Conservation (phyloP, 495 filamentous ascomycete species). For the Aspergillus diversus region DNA sequence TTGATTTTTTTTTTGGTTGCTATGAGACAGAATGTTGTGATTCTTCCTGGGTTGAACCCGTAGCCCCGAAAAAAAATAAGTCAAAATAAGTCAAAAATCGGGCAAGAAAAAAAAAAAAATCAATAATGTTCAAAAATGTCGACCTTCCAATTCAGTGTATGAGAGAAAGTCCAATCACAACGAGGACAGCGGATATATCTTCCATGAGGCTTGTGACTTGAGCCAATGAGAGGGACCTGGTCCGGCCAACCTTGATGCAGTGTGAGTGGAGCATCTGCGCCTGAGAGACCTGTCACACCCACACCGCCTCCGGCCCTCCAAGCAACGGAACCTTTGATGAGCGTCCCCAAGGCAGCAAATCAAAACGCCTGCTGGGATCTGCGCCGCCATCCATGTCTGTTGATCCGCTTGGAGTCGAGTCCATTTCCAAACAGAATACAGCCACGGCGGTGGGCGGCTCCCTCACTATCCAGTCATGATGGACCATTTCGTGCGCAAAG, state of each 20-base stretch:
- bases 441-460: conserved; percentile 9
- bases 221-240: conserved; percentile 7
- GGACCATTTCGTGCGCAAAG: not conserved
- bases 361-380: conserved; percentile 3
- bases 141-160: not conserved
- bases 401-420: not conserved
- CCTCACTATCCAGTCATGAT: not conserved
- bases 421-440: conserved; percentile 3
- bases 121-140: not conserved
- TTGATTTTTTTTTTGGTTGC: not conserved
- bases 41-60: too few relatives aligned
- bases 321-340: not conserved
- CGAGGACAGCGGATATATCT: conserved; percentile 18
- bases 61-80: not conserved
- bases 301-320: conserved; percentile 19
- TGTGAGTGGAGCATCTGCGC: conserved; percentile 18
- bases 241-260: not conserved
- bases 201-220: conserved; percentile 3
- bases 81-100: not conserved
- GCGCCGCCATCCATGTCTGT: not conserved
- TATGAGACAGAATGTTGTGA: not conserved
- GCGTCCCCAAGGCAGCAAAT: conserved; percentile 7
- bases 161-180: conserved; percentile 11
- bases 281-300: conserved; percentile 21
- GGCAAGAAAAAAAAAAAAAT: not conserved